Base-by-base conservation (phyloP, 2,329 filamentous ascomycete genomes). In the Colletotrichum brevisporum region DNA sequence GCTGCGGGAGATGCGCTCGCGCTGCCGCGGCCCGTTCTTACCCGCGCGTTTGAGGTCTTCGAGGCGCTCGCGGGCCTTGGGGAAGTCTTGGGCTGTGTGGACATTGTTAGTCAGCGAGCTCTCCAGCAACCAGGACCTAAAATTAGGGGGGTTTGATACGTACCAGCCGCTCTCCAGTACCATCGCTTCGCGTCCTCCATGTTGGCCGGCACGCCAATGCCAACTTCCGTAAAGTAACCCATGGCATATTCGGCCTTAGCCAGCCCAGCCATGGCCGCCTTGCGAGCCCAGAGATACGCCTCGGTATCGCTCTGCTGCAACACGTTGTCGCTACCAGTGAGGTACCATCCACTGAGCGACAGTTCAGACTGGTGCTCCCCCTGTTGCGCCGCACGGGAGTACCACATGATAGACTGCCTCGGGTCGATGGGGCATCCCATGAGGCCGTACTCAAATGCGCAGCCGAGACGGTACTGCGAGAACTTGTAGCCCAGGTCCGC, bases 171-270 rank as follows among this genome's bases (percentile, higher is more conserved):
- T 79, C 95, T 88, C 88, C 95, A 98, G 82, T 99, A 99, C 96
- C 96, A 99, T 75, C 94, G 89, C 86, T 97, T 98, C 24, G 95
- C 96, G 82, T 98, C 96, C 76, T 99, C 96, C 74, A 98, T 76
- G 78, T 95, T 97, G 9, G 92, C 90, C 16, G 91, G 86, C 72
- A 94, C 91, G 36, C 96, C 96, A 74, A 99, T 98, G 13, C 96
- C 96, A 56, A 96, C 91, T 81, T 99, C 96, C 0, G 94, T 97
- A 77, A 97, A 98, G 81, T 98, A 98, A 0, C 96, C 96, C 92
- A 99, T 97, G 0, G 95, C 96, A 81, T 98, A 98, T 82, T 98
- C 93, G 0, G 96, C 96, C 84, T 98, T 99, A 8, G 94, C 91
- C 45, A 98, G 82, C 3, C 95, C 94, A 4, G 94, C 92, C 72